A percentile compares a stretch with the other conserved stretches of the same genome.
Evolutionary conservation across 1,139 yeast species (phyloP).

Genomic region (Taphrina flavorubra): DNA sequence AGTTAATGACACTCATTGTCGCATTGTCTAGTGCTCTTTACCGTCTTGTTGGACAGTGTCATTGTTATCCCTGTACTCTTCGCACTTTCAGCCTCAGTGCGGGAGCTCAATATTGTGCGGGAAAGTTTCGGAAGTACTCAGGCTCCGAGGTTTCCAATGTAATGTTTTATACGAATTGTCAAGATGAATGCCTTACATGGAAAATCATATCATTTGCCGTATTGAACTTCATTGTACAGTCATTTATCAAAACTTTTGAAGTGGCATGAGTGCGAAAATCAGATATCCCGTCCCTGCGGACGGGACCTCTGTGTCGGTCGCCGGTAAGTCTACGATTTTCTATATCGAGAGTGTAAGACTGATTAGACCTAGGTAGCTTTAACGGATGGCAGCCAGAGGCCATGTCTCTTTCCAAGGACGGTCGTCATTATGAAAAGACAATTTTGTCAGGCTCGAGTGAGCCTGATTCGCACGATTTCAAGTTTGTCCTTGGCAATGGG

Average conservation of each 20-base stretch:
- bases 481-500: slow-evolving; percentile 19
- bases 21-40: not conserved
- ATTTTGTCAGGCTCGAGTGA: not conserved
- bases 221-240: not conserved
- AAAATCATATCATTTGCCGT: too few species aligned
- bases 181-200: too few species aligned
- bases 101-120: not conserved
- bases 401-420: slow-evolving; percentile 28
- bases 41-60: not conserved
- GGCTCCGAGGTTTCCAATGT: not conserved
- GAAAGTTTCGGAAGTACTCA: not conserved
- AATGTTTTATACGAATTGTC: not conserved
- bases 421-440: slow-evolving; percentile 4
- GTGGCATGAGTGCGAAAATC: slow-evolving; percentile 16
- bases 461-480: not conserved
- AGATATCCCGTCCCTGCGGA: slow-evolving; percentile 17
- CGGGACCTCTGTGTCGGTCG: slow-evolving; percentile 16
- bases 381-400: slow-evolving; percentile 33
- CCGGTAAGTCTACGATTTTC: slow-evolving; percentile 13
- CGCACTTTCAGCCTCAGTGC: too few species aligned
- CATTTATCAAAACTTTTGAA: not conserved
- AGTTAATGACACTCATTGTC: not conserved
- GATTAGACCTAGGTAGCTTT: slow-evolving; percentile 13
- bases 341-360: too few species aligned
- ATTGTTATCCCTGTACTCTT: too few species aligned